These are phyloP conservation scores for Prinsepia uniflora DNA, from an alignment of 306 rosid species.

Conservation along the genomic window DNA sequence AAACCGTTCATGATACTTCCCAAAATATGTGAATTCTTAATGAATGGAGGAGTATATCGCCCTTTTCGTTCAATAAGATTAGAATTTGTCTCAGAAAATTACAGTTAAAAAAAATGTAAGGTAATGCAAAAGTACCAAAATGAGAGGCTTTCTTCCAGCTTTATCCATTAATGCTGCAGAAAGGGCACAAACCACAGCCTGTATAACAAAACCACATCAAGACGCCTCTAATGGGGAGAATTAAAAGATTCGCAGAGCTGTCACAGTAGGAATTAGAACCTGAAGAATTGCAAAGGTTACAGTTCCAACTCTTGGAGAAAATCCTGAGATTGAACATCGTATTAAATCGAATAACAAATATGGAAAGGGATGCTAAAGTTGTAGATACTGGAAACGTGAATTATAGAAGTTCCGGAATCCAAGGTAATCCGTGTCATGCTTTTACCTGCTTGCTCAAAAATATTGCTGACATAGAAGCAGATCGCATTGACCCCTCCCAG, in stretches of 20 bases:
- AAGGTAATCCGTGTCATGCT: not conserved
- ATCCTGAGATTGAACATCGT: not conserved
- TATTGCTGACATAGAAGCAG: constrained; percentile 36
- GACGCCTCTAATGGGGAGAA: not conserved
- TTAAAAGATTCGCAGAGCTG: not conserved
- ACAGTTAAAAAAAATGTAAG: too few species aligned
- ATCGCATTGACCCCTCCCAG: constrained; percentile 86
- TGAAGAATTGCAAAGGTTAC: not conserved
- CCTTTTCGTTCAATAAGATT: not conserved
- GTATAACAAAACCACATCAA: not conserved
- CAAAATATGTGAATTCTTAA: too few species aligned
- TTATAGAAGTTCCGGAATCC: not conserved
- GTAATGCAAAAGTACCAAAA: not conserved
- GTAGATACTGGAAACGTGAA: not conserved
- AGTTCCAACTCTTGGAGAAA: not conserved
- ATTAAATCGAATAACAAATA: not conserved
- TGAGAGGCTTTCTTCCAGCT: not conserved
- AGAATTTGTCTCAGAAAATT: not conserved
- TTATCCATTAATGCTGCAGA: not conserved
- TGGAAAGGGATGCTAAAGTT: not conserved
- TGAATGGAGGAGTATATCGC: too few species aligned
- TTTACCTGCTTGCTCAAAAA: not conserved
- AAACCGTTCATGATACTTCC: too few species aligned
- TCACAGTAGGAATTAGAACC: not conserved
- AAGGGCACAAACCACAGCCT: not conserved